These are phyloP conservation scores for Massariosphaeria phaeospora DNA, from an alignment of 495 filamentous ascomycete genomes.

Conservation along the genomic window DNA sequence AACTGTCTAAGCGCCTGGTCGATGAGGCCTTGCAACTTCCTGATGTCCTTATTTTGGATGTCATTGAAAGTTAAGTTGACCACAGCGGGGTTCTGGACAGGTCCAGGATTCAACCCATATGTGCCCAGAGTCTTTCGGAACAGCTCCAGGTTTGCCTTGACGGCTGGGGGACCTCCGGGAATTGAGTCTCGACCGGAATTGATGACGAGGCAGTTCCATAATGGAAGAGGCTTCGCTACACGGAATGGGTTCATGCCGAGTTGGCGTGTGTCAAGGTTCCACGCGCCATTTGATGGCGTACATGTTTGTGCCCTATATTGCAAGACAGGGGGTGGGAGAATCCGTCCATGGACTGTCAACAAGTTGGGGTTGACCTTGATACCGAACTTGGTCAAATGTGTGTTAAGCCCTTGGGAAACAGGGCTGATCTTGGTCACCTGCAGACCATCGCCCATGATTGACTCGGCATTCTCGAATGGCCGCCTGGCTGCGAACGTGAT, in stretches of 20 bases:
- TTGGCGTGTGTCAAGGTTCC: conserved; percentile 51
- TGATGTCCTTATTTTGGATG: conserved; percentile 3
- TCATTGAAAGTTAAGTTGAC: conserved; percentile 1
- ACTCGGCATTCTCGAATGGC: conserved; percentile 60
- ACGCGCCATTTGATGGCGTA: conserved; percentile 43
- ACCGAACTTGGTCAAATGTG: conserved; percentile 47
- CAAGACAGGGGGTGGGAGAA: conserved; percentile 54
- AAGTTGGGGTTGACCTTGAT: conserved; percentile 51
- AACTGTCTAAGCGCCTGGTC: not conserved
- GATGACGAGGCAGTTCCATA: conserved; percentile 31
- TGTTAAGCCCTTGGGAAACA: conserved; percentile 1
- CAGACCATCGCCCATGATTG: conserved; percentile 56
- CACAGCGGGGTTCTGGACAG: not conserved
- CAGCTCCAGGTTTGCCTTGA: not conserved
- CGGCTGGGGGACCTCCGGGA: not conserved
- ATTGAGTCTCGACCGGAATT: conserved; percentile 12
- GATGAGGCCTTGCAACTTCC: not conserved
- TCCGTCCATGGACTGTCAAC: conserved; percentile 60
- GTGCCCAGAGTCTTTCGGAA: conserved; percentile 15
- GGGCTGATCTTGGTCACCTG: conserved; percentile 44
- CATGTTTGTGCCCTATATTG: conserved; percentile 43
- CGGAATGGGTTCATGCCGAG: conserved; percentile 24
- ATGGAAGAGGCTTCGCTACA: not conserved
- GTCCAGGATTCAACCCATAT: conserved; percentile 24
- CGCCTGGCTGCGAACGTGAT: conserved; percentile 62